A percentile compares a stretch with the other conserved stretches of the same genome.
These are phyloP conservation scores for Hypsizygus marmoreus DNA, from an alignment of 768 basidiomycete species.

Conservation along the genomic window DNA sequence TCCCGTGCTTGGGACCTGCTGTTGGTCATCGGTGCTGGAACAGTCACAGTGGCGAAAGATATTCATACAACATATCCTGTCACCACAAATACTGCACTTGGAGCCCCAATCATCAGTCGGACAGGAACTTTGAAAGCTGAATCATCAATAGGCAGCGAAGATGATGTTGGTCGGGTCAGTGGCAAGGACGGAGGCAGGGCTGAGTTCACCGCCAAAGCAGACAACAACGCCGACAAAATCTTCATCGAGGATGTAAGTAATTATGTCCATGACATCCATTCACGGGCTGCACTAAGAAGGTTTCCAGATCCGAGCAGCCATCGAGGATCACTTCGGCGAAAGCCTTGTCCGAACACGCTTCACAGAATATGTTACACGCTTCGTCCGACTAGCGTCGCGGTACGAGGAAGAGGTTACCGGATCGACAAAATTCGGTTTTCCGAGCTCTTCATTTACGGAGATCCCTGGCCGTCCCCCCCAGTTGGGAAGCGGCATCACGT, in stretches of 20 bases:
- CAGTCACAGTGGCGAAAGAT: constrained; percentile 86
- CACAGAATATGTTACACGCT: constrained; percentile 84
- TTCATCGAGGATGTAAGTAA: constrained; percentile 92
- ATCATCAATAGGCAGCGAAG: constrained; percentile 61
- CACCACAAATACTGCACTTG: constrained; percentile 37
- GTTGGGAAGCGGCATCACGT: constrained; percentile 82
- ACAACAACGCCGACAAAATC: constrained; percentile 70
- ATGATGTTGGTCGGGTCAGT: constrained; percentile 62
- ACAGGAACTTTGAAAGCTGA: constrained; percentile 69
- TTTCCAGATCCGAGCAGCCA: constrained; percentile 76
- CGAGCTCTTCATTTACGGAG: constrained; percentile 55
- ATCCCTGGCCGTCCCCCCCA: constrained; percentile 43
- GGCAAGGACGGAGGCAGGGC: constrained; percentile 59
- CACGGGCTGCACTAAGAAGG: constrained; percentile 4
- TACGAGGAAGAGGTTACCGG: constrained; percentile 89
- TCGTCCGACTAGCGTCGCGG: constrained; percentile 85
- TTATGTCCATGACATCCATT: background rate
- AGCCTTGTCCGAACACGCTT: constrained; percentile 84
- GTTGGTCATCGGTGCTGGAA: constrained; percentile 86
- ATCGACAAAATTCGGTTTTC: constrained; percentile 74
- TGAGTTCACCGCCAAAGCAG: constrained; percentile 57
- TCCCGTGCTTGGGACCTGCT: constrained; percentile 90
- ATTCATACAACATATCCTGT: constrained; percentile 63
- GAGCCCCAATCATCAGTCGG: constrained; percentile 50
- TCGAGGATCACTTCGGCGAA: constrained; percentile 93